Percentiles rank a stretch among this genome's conserved stretches.
These are phyloP conservation scores for Fusarium denticulatum DNA, from an alignment of 2,329 filamentous ascomycete genomes.

Conservation along the genomic window DNA sequence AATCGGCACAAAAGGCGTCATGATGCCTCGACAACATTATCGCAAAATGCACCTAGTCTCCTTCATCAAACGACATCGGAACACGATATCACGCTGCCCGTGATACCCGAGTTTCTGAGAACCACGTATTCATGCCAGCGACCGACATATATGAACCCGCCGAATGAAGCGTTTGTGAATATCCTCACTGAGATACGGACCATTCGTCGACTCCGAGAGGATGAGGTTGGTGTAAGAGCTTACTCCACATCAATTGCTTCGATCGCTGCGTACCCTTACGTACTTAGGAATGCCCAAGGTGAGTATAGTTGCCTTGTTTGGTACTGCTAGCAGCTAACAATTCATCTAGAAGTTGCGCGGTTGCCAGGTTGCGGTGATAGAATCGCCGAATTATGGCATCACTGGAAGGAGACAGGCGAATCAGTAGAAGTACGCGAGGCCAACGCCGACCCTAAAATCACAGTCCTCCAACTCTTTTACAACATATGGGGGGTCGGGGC, in stretches of 20 bases:
- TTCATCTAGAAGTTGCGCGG: slow-evolving; percentile 55
- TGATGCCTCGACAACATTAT: not conserved
- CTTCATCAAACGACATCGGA: slow-evolving; percentile 80
- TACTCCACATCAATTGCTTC: slow-evolving; percentile 89
- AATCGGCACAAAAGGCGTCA: slow-evolving; percentile 10
- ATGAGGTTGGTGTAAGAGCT: slow-evolving; percentile 82
- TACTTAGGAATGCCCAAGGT: slow-evolving; percentile 55
- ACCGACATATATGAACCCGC: slow-evolving; percentile 72
- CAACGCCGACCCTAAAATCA: slow-evolving; percentile 70
- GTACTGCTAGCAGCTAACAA: not conserved
- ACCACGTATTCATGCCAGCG: slow-evolving; percentile 81
- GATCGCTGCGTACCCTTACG: slow-evolving; percentile 80
- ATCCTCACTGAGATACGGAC: slow-evolving; percentile 79
- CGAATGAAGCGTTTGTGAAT: slow-evolving; percentile 79
- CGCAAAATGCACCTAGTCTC: slow-evolving; percentile 53
- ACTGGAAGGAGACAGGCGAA: slow-evolving; percentile 71
- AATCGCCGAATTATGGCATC: slow-evolving; percentile 79
- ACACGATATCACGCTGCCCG: slow-evolving; percentile 72
- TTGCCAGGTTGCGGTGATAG: slow-evolving; percentile 86
- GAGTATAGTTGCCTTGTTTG: slow-evolving; percentile 29
- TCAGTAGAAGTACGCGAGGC: slow-evolving; percentile 73
- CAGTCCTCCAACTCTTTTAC: slow-evolving; percentile 76
- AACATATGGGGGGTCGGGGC: slow-evolving; percentile 93
- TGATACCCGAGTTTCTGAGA: slow-evolving; percentile 73
- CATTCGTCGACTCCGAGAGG: slow-evolving; percentile 74